These are phyloP conservation scores for Mycena epipterygia DNA, from an alignment of 768 basidiomycete species.

Conservation along the genomic window DNA sequence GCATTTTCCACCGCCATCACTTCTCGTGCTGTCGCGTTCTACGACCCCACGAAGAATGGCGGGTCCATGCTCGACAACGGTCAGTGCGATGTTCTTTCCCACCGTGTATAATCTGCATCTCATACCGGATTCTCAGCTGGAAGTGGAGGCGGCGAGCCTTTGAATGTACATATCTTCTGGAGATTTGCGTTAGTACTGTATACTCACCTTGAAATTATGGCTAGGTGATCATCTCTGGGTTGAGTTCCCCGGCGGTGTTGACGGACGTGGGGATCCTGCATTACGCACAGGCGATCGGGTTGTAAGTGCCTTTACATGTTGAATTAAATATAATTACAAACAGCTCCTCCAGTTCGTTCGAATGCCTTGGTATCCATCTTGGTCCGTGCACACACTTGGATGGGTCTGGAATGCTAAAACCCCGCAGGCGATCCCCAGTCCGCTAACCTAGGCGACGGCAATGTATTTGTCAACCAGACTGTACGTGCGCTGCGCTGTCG, in stretches of 20 bases:
- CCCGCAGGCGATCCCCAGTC: constrained; percentile 67
- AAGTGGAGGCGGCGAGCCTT: constrained; percentile 58
- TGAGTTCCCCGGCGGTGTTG: constrained; percentile 63
- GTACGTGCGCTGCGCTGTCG: no score
- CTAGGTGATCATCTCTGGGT: constrained; percentile 71
- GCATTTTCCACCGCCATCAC: constrained; percentile 11
- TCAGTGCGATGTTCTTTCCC: background rate
- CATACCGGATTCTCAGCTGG: constrained; percentile 26
- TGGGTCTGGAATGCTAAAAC: constrained; percentile 64
- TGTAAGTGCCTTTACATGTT: constrained; percentile 51
- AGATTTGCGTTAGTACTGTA: background rate
- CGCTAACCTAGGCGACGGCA: constrained; percentile 80
- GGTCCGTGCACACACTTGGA: background rate
- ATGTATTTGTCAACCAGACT: constrained; percentile 61
- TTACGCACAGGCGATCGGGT: constrained; percentile 67
- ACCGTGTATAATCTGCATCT: background rate
- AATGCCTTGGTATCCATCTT: constrained; percentile 75
- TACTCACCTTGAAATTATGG: background rate
- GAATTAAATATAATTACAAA: background rate
- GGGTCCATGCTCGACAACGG: constrained; percentile 61
- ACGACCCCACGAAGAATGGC: constrained; percentile 50
- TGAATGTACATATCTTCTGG: constrained; percentile 49
- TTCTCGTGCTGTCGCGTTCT: constrained; percentile 44
- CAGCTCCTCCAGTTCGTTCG: constrained; percentile 53
- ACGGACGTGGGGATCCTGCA: constrained; percentile 62